Evolutionary conservation across 2,329 filamentous ascomycete genomes (phyloP).

Genomic region (Aspergillus aculeatus): DNA sequence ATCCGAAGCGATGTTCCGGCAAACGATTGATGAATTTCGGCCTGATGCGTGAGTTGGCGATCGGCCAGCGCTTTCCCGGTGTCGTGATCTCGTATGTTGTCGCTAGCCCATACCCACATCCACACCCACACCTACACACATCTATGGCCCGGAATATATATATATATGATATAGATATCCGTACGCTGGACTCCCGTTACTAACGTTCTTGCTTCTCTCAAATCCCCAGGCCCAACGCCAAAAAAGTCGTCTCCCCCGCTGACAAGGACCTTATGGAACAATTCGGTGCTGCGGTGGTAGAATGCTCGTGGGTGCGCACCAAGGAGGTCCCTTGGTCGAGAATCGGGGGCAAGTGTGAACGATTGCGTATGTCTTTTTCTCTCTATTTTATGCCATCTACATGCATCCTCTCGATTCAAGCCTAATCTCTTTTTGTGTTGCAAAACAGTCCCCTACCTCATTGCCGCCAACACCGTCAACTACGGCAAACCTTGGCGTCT

Average conservation of each 20-base stretch:
- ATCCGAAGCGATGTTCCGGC: constrained; percentile 92
- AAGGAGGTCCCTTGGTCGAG: constrained; percentile 86
- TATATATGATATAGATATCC: background rate
- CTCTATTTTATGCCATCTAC: background rate
- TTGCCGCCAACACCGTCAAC: constrained; percentile 95
- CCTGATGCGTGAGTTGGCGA: constrained; percentile 86
- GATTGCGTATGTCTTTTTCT: no score
- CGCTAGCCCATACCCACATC: no score
- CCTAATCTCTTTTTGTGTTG: no score
- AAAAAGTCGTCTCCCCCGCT: constrained; percentile 76
- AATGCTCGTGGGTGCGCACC: constrained; percentile 94
- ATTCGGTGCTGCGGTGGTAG: constrained; percentile 90
- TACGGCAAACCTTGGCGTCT: constrained; percentile 93
- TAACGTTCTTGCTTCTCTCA: background rate
- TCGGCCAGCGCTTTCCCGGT: constrained; percentile 88
- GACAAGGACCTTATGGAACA: constrained; percentile 80
- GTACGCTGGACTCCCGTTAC: background rate
- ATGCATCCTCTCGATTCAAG: background rate
- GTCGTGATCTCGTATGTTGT: constrained; percentile 74
- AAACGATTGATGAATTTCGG: constrained; percentile 91
- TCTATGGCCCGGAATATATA: no score
- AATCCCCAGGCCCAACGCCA: constrained; percentile 71
- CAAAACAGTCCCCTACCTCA: constrained; percentile 74
- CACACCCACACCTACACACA: background rate
- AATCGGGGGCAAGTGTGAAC: constrained; percentile 90